phyloP scores from a whole-genome alignment of 73 alveolate genomes.

The Paramecium pentaurelia region DNA sequence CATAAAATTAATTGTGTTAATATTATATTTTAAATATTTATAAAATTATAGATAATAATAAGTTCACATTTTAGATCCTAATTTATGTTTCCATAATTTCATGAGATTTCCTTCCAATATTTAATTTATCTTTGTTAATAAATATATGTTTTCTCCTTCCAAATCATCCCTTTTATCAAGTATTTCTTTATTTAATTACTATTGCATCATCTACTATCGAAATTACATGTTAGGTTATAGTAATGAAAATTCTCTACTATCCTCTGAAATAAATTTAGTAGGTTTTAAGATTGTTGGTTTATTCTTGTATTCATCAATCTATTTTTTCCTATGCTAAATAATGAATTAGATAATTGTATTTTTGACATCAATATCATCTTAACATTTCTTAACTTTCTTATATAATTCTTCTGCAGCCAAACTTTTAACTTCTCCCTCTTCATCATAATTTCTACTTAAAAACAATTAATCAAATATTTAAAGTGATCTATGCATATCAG shows the following conservation, averaged over 20 bases:
- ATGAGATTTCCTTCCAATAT: conserved; percentile 45
- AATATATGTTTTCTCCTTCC: conserved; percentile 42
- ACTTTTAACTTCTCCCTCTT: background rate
- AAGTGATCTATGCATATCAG: conserved; percentile 17
- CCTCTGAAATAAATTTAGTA: conserved; percentile 46
- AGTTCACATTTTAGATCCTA: conserved; percentile 13
- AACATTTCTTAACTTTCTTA: background rate
- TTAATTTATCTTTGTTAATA: conserved; percentile 37
- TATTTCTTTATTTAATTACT: background rate
- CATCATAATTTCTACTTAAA: background rate
- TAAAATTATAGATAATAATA: background rate
- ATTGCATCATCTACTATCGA: conserved; percentile 15
- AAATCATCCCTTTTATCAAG: conserved; percentile 48
- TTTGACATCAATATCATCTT: conserved; percentile 10
- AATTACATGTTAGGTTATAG: conserved; percentile 47
- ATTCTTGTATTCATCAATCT: conserved; percentile 24
- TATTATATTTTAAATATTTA: background rate
- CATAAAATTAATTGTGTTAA: background rate
- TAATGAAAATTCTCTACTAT: conserved; percentile 52
- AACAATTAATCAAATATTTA: conserved; percentile 6
- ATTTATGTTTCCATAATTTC: conserved; percentile 52
- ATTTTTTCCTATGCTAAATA: conserved; percentile 17
- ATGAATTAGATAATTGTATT: background rate
- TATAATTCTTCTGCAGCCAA: background rate
- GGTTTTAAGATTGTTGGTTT: background rate